Evolutionary conservation across 1,139 yeast genomes (phyloP).

Genomic region (Hansenula lynferdii): DNA sequence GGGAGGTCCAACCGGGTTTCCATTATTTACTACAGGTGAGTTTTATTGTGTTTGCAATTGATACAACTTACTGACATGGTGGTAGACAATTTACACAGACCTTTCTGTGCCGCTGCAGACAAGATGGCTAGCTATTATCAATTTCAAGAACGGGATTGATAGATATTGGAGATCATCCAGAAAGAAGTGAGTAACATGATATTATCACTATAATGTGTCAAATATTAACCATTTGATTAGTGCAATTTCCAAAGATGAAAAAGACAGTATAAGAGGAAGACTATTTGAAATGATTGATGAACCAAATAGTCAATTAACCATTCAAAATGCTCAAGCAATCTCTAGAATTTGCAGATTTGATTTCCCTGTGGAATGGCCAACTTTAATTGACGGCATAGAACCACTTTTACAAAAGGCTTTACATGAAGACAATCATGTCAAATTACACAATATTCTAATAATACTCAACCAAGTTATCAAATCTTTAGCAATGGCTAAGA

Average conservation of each 20-base stretch:
- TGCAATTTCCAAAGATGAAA: slow-evolving; percentile 69
- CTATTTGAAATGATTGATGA: slow-evolving; percentile 61
- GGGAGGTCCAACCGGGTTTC: slow-evolving; percentile 64
- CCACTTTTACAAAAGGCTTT: slow-evolving; percentile 39
- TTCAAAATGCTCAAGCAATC: slow-evolving; percentile 82
- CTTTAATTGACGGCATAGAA: slow-evolving; percentile 61
- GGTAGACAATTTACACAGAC: slow-evolving; percentile 54
- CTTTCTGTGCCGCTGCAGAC: slow-evolving; percentile 52
- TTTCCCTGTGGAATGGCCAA: slow-evolving; percentile 86
- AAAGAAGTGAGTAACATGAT: slow-evolving; percentile 21
- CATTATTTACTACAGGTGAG: slow-evolving; percentile 49
- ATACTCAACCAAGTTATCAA: slow-evolving; percentile 77
- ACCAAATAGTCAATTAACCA: slow-evolving; percentile 64
- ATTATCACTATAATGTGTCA: no score
- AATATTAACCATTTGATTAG: no score
- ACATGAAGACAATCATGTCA: slow-evolving; percentile 39
- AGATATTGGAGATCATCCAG: slow-evolving; percentile 77
- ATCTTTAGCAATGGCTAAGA: slow-evolving; percentile 64
- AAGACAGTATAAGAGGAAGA: slow-evolving; percentile 51
- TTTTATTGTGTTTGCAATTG: no score
- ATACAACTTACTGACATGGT: no score
- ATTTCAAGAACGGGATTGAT: slow-evolving; percentile 83
- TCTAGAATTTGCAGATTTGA: slow-evolving; percentile 78
- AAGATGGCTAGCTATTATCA: slow-evolving; percentile 85
- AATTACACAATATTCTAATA: slow-evolving; percentile 56